Conservation (phyloP, 2,329 filamentous ascomycete species). For the Aspergillus sp. region DNA sequence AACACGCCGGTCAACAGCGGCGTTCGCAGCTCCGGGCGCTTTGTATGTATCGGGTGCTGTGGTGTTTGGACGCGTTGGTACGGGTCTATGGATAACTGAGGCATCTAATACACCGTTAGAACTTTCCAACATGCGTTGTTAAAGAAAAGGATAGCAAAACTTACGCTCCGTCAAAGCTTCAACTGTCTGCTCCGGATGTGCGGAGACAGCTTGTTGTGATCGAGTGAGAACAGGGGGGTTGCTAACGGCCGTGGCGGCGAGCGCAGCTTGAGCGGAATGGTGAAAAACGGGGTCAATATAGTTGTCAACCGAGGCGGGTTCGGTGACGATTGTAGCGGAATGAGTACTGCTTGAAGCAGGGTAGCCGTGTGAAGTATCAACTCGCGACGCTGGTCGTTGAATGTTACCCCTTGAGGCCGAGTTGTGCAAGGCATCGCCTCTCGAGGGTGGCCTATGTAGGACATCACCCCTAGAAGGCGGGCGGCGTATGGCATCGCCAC, state of each 20-base stretch:
- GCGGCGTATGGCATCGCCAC: conserved; percentile 26
- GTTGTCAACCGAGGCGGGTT: not conserved
- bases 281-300: not conserved
- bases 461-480: conserved; percentile 13
- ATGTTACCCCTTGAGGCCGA: conserved; percentile 10
- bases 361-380: not conserved
- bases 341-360: not conserved
- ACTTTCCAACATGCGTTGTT: not conserved
- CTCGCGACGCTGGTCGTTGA: not conserved
- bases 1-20: not conserved
- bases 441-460: conserved; percentile 24
- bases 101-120: conserved; percentile 15
- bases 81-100: conserved; percentile 21
- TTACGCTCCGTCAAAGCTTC: not conserved
- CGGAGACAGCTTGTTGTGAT: not conserved
- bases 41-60: conserved; percentile 14
- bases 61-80: conserved; percentile 20
- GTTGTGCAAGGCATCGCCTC: conserved; percentile 25
- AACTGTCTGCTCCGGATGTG: not conserved
- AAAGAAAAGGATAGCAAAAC: not conserved
- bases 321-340: not conserved
- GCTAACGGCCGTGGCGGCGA: not conserved
- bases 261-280: not conserved
- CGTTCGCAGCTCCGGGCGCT: conserved; percentile 36
- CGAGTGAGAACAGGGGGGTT: not conserved